phyloP scores from a whole-genome alignment of 306 rosid genomes.

The Pueraria montana region DNA sequence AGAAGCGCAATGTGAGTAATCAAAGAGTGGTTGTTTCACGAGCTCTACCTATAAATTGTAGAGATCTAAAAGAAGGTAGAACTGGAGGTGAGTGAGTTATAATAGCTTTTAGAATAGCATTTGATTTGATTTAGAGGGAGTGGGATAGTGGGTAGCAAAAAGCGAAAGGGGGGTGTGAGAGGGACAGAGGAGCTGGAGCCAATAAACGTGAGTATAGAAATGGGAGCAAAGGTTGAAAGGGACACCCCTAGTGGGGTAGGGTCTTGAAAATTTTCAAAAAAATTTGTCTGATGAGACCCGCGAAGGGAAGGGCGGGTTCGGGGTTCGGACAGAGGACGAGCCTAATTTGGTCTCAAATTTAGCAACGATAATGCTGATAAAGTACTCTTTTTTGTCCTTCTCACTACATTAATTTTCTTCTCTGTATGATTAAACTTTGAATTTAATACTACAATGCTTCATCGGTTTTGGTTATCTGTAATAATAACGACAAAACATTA shows the following conservation, averaged over 20 bases:
- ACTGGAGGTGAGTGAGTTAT: conserved; percentile 16
- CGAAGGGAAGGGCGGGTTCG: conserved; percentile 14
- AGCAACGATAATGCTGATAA: background rate
- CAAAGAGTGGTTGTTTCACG: background rate
- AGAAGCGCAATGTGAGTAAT: conserved; percentile 18
- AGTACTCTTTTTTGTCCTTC: background rate
- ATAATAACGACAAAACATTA: background rate
- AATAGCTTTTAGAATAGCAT: conserved; percentile 42
- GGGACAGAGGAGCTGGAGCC: conserved; percentile 49
- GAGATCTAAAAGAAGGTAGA: conserved; percentile 61
- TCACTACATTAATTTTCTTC: background rate
- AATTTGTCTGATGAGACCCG: background rate
- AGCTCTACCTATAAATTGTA: conserved; percentile 36
- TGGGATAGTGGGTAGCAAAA: conserved; percentile 46
- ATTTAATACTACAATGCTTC: background rate
- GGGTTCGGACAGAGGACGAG: background rate
- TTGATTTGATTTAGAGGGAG: background rate
- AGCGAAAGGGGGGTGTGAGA: conserved; percentile 47
- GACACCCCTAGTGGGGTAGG: conserved; percentile 41
- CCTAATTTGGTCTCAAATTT: conserved; percentile 11
- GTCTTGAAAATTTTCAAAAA: conserved; percentile 39
- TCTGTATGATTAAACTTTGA: background rate
- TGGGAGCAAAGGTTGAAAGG: conserved; percentile 33
- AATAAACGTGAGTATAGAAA: conserved; percentile 51
- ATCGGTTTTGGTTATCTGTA: background rate